Conservation (phyloP, 106 monocot species). For the Acorus calamus region DNA sequence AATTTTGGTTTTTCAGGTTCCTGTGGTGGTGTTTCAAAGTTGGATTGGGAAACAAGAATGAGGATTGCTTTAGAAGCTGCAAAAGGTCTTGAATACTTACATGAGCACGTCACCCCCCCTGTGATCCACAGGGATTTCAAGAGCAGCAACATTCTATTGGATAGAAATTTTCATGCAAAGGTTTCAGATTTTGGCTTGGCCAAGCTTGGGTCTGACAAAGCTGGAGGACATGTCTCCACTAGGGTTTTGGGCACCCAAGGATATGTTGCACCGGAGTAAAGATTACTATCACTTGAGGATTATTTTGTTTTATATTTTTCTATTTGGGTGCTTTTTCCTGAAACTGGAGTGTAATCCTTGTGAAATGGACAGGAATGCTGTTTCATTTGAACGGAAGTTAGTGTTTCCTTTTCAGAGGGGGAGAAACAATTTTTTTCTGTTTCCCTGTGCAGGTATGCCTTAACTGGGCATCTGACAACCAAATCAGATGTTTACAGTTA, state of each 20-base stretch:
- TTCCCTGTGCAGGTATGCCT: slow-evolving; percentile 62
- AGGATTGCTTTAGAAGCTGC: slow-evolving; percentile 97
- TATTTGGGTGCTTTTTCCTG: neutral
- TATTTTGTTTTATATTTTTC: too few species aligned
- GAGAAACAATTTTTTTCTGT: too few species aligned
- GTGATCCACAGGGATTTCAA: slow-evolving; percentile 98
- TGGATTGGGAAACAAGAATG: slow-evolving; percentile 92
- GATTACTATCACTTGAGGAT: neutral
- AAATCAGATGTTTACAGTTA: slow-evolving; percentile 99
- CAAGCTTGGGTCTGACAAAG: slow-evolving; percentile 91
- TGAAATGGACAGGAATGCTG: neutral
- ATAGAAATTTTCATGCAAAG: slow-evolving; percentile 80
- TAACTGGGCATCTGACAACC: slow-evolving; percentile 95
- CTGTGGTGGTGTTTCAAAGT: slow-evolving; percentile 58
- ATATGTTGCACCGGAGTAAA: slow-evolving; percentile 98
- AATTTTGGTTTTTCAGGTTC: slow-evolving; percentile 29
- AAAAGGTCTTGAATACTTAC: slow-evolving; percentile 89
- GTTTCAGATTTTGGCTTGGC: slow-evolving; percentile 97
- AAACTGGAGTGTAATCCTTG: neutral
- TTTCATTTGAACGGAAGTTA: neutral
- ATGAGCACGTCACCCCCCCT: slow-evolving; percentile 84
- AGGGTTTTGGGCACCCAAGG: slow-evolving; percentile 95
- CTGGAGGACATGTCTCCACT: slow-evolving; percentile 95
- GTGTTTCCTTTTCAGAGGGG: too few species aligned
- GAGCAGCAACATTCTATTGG: slow-evolving; percentile 96